Evolutionary conservation across 2,329 filamentous ascomycete genomes (phyloP).

Genomic region (Massarina eburnea): DNA sequence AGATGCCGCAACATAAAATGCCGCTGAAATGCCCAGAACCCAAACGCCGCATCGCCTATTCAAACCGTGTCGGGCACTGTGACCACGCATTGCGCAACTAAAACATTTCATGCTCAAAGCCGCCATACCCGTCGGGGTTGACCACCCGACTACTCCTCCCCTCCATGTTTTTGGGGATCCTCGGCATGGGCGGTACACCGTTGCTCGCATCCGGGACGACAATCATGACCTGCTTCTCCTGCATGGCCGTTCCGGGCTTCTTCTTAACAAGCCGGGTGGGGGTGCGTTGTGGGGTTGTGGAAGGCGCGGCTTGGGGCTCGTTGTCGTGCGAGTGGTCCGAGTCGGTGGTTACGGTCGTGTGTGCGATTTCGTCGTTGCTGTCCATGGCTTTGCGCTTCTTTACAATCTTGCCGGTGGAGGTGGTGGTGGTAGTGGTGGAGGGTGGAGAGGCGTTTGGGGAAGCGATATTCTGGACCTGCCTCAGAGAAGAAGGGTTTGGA

Average conservation of each 20-base stretch:
- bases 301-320: conserved; percentile 15
- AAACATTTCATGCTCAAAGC: conserved; percentile 41
- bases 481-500: too few species aligned
- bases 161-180: conserved; percentile 24
- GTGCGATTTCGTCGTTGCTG: conserved; percentile 29
- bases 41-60: not conserved
- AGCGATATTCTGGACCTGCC: conserved; percentile 2
- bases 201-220: conserved; percentile 35
- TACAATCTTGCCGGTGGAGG: conserved; percentile 22
- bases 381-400: conserved; percentile 45
- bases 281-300: conserved; percentile 18
- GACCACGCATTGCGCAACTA: conserved; percentile 10
- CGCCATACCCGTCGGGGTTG: conserved; percentile 33
- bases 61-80: not conserved
- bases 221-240: conserved; percentile 20
- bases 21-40: too few species aligned
- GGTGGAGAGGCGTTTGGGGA: not conserved
- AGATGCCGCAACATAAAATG: too few species aligned
- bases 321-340: conserved; percentile 24
- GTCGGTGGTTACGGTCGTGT: conserved; percentile 30
- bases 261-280: conserved; percentile 17
- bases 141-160: conserved; percentile 20
- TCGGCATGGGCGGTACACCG: conserved; percentile 31
- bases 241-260: conserved; percentile 14
- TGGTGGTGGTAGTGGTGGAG: not conserved